Evolutionary conservation across 257 asterid species (phyloP).

Genomic region (Solanum piurae): DNA sequence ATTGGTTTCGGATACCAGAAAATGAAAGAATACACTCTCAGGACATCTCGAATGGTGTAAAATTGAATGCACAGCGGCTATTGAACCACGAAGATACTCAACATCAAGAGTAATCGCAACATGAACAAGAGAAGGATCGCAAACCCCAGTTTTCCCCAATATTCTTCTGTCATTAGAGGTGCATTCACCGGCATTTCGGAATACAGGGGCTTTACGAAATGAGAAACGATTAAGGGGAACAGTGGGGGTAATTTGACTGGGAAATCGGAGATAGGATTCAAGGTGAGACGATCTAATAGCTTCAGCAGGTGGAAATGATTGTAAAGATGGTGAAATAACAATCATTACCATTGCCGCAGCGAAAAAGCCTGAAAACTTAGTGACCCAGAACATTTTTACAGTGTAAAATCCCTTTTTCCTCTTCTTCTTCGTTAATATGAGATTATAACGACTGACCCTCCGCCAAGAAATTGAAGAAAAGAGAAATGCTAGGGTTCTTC

Average conservation of each 20-base stretch:
- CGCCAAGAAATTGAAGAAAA: constrained; percentile 14
- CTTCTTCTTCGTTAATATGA: constrained; percentile 8
- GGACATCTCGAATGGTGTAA: constrained; percentile 78
- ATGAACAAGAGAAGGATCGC: constrained; percentile 73
- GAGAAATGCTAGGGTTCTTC: constrained; percentile 47
- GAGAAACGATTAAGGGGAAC: constrained; percentile 16
- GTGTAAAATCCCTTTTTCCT: constrained; percentile 7
- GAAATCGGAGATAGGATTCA: constrained; percentile 25
- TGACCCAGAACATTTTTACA: constrained; percentile 63
- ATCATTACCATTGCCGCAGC: constrained; percentile 67
- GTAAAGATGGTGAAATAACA: constrained; percentile 71
- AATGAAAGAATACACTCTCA: constrained; percentile 70
- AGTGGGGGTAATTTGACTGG: constrained; percentile 13
- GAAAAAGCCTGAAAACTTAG: constrained; percentile 60
- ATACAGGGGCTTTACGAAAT: constrained; percentile 49
- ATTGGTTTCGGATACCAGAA: constrained; percentile 56
- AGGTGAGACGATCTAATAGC: constrained; percentile 66
- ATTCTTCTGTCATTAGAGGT: constrained; percentile 1
- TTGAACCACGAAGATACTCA: constrained; percentile 78
- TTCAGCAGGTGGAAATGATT: constrained; percentile 89
- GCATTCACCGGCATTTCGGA: constrained; percentile 64
- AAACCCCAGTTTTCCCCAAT: constrained; percentile 26
- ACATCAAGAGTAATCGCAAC: constrained; percentile 87
- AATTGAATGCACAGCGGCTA: constrained; percentile 88
- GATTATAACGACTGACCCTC: background rate